A percentile compares a stretch with the other conserved stretches of the same genome.
Conservation (phyloP, 495 filamentous ascomycete genomes). For the Lentithecium fluviatile region DNA sequence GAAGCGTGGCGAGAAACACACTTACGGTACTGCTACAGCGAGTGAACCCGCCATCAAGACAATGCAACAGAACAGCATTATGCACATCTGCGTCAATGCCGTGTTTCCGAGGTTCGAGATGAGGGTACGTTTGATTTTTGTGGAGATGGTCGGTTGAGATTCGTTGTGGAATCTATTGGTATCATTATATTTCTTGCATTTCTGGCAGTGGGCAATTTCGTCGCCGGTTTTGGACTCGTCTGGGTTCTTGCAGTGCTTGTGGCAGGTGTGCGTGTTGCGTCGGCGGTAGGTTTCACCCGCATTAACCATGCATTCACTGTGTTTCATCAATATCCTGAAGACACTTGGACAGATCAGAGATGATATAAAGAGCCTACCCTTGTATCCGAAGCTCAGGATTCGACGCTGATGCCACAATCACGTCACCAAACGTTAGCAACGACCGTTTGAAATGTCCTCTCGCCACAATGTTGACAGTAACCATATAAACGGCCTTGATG, state of each 20-base stretch:
- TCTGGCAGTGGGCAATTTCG: slow-evolving; percentile 32
- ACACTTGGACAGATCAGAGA: background rate
- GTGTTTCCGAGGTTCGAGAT: slow-evolving; percentile 30
- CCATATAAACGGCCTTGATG: slow-evolving; percentile 31
- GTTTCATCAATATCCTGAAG: background rate
- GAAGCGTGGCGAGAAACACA: background rate
- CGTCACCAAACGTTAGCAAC: slow-evolving; percentile 31
- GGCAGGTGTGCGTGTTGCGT: slow-evolving; percentile 23
- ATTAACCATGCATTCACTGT: slow-evolving; percentile 31
- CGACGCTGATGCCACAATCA: slow-evolving; percentile 29
- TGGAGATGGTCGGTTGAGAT: slow-evolving; percentile 26
- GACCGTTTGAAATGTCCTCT: slow-evolving; percentile 26
- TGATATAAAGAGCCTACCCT: slow-evolving; percentile 15
- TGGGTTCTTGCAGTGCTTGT: slow-evolving; percentile 29
- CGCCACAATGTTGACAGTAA: slow-evolving; percentile 23
- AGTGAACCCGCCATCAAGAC: slow-evolving; percentile 16
- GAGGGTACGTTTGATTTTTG: slow-evolving; percentile 28
- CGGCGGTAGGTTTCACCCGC: slow-evolving; percentile 18
- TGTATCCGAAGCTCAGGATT: slow-evolving; percentile 26
- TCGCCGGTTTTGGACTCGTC: slow-evolving; percentile 27
- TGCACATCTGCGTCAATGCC: slow-evolving; percentile 27
- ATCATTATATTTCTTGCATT: slow-evolving; percentile 29
- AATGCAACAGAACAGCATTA: slow-evolving; percentile 25
- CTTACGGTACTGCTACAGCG: slow-evolving; percentile 3
- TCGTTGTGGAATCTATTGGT: slow-evolving; percentile 11